Evolutionary conservation across 495 filamentous ascomycete genomes (phyloP).

Genomic region (Neurospora sublineolata): DNA sequence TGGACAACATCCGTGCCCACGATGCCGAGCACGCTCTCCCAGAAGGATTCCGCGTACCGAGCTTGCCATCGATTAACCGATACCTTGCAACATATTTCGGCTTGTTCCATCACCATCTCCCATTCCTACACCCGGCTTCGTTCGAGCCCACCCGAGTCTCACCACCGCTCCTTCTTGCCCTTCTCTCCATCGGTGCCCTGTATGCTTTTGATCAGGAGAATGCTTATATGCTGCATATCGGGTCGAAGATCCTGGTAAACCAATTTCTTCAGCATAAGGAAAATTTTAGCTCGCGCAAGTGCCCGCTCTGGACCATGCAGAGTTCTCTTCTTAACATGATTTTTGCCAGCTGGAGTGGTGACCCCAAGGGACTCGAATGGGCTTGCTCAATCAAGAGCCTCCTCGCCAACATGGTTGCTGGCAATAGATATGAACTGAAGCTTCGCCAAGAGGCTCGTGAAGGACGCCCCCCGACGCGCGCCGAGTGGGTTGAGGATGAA

Average conservation of each 20-base stretch:
- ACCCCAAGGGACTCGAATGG: slow-evolving; percentile 95
- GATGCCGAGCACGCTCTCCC: slow-evolving; percentile 76
- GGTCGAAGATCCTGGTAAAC: slow-evolving; percentile 90
- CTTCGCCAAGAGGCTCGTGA: slow-evolving; percentile 81
- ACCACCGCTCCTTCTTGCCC: slow-evolving; percentile 74
- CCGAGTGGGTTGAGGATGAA: slow-evolving; percentile 95
- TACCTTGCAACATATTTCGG: slow-evolving; percentile 94
- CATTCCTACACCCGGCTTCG: slow-evolving; percentile 88
- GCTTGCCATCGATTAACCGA: slow-evolving; percentile 64
- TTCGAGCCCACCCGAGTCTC: slow-evolving; percentile 71
- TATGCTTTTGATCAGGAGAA: slow-evolving; percentile 96
- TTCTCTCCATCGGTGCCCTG: slow-evolving; percentile 88
- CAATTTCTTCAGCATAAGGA: slow-evolving; percentile 97
- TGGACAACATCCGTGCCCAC: slow-evolving; percentile 70
- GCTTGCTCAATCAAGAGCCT: slow-evolving; percentile 97
- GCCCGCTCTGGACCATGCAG: slow-evolving; percentile 96
- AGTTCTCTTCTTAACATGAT: slow-evolving; percentile 94
- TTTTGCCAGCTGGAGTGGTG: slow-evolving; percentile 98
- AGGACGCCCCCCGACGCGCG: slow-evolving; percentile 59
- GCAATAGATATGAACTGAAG: slow-evolving; percentile 93
- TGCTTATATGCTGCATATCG: slow-evolving; percentile 92
- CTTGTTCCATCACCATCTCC: slow-evolving; percentile 91
- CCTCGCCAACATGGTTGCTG: slow-evolving; percentile 95
- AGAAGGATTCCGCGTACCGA: slow-evolving; percentile 80
- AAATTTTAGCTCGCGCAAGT: slow-evolving; percentile 97